These are phyloP conservation scores for Lactarius quietus DNA, from an alignment of 768 basidiomycete genomes.

Conservation along the genomic window DNA sequence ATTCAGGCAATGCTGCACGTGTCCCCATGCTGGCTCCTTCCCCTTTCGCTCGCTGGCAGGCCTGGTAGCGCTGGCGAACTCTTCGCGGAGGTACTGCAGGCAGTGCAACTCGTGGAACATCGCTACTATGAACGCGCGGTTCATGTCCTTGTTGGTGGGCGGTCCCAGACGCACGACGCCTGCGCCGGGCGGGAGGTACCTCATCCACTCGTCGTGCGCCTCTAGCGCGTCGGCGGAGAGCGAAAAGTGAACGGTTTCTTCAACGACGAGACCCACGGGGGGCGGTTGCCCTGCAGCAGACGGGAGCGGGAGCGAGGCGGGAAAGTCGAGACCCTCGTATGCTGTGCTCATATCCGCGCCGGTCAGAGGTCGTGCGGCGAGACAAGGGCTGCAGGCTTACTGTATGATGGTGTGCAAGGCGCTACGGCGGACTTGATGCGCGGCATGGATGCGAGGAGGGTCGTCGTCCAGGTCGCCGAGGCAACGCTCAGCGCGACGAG, in stretches of 20 bases:
- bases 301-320: slow-evolving; percentile 28
- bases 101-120: slow-evolving; percentile 53
- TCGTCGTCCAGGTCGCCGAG: slow-evolving; percentile 2
- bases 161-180: slow-evolving; percentile 27
- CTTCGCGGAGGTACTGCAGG: slow-evolving; percentile 34
- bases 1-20: slow-evolving; percentile 39
- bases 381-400: slow-evolving; percentile 4
- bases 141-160: neutral
- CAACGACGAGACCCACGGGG: neutral
- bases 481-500: neutral
- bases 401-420: slow-evolving; percentile 5
- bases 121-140: slow-evolving; percentile 34
- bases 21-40: slow-evolving; percentile 26
- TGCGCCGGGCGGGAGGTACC: slow-evolving; percentile 29
- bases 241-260: slow-evolving; percentile 16
- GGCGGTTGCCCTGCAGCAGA: neutral
- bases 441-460: neutral
- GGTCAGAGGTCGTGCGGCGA: neutral
- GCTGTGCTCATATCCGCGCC: slow-evolving; percentile 24
- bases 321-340: slow-evolving; percentile 34
- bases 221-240: slow-evolving; percentile 31
- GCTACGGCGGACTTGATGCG: neutral
- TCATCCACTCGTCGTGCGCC: slow-evolving; percentile 32
- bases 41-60: neutral
- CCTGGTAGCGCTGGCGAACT: slow-evolving; percentile 26